Conservation (phyloP, 2,329 filamentous ascomycete genomes). For the Cercospora beticola region DNA sequence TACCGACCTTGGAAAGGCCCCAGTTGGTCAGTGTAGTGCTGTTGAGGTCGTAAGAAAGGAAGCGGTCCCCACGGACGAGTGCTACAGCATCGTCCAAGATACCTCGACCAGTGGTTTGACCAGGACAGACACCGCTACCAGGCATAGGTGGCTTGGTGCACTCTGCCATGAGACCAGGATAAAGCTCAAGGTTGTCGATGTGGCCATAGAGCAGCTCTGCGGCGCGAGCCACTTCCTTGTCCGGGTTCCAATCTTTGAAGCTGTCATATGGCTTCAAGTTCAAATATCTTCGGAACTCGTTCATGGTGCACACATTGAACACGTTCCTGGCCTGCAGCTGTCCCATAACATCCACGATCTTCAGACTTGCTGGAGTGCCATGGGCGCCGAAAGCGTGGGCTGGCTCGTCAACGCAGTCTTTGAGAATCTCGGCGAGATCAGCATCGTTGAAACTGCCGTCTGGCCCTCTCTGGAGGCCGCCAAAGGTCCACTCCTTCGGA, state of each 20-base stretch:
- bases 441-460: conserved; percentile 48
- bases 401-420: conserved; percentile 50
- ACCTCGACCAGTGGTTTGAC: conserved; percentile 48
- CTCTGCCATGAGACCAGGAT: conserved; percentile 59
- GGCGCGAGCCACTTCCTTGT: conserved; percentile 40
- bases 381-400: conserved; percentile 54
- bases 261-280: conserved; percentile 40
- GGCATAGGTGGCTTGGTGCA: conserved; percentile 54
- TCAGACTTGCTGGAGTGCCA: conserved; percentile 49
- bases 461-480: conserved; percentile 41
- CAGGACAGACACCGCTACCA: conserved; percentile 49
- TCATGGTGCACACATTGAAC: conserved; percentile 55
- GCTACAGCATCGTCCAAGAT: conserved; percentile 52
- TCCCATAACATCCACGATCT: conserved; percentile 51
- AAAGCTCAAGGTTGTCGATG: conserved; percentile 56
- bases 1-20: conserved; percentile 50
- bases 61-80: conserved; percentile 49
- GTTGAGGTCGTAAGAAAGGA: conserved; percentile 51
- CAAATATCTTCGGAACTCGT: conserved; percentile 46
- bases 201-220: conserved; percentile 53
- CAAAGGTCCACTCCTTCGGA: conserved; percentile 45
- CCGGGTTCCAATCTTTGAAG: conserved; percentile 40
- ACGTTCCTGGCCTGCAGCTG: conserved; percentile 47
- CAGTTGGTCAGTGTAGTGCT: conserved; percentile 52
- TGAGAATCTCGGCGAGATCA: conserved; percentile 48